A percentile compares a stretch with the other conserved stretches of the same genome.
Evolutionary conservation across 202 grass and related monocot genomes (phyloP).

Genomic region (Hordeum pubiflorum): DNA sequence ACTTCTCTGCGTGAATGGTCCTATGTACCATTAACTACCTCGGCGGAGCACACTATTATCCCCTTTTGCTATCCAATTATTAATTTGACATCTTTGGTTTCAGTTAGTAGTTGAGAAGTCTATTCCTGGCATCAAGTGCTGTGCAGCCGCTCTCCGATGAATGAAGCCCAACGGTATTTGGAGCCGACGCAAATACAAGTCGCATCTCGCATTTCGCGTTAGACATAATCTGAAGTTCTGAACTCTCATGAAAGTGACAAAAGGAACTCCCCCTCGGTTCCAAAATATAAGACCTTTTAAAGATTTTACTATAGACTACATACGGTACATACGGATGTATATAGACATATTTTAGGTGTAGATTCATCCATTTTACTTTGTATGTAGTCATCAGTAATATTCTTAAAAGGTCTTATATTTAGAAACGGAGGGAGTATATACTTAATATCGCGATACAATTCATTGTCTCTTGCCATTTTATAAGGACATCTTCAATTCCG

Average conservation of each 20-base stretch:
- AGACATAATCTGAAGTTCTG: background rate
- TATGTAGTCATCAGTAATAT: too few relatives aligned
- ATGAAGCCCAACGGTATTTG: conserved; percentile 1
- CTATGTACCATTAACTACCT: background rate
- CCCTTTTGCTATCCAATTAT: background rate
- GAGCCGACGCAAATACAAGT: background rate
- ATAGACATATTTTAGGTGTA: too few relatives aligned
- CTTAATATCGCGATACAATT: too few relatives aligned
- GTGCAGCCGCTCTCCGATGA: background rate
- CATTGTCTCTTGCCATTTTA: too few relatives aligned
- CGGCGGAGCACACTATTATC: background rate
- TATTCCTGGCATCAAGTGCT: background rate
- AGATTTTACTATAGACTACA: too few relatives aligned
- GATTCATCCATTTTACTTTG: too few relatives aligned
- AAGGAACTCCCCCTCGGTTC: background rate
- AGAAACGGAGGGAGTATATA: too few relatives aligned
- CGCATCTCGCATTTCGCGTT: background rate
- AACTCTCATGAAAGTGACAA: background rate
- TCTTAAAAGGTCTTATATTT: too few relatives aligned
- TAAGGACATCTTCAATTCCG: too few relatives aligned
- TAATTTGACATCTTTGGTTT: background rate
- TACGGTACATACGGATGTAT: too few relatives aligned
- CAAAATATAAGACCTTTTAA: too few relatives aligned
- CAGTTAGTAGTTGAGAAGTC: background rate
- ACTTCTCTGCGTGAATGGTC: background rate